Evolutionary conservation across 305 asterid genomes (phyloP), one percentile per base, ranked within the genome.

Genomic region (Striga hermonthica): DNA sequence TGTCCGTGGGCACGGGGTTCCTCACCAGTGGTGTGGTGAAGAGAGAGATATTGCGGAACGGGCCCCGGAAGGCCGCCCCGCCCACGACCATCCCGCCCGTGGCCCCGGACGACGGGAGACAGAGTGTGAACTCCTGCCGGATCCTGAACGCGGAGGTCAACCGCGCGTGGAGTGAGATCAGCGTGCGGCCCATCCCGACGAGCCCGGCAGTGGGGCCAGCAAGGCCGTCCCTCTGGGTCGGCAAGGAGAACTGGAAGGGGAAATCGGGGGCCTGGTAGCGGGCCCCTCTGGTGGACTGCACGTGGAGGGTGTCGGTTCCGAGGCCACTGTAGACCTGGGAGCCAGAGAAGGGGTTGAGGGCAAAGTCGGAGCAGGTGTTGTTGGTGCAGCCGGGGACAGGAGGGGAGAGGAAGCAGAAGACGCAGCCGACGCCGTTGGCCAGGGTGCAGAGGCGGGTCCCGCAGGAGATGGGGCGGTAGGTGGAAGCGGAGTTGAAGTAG

Each of bases 321-420:
- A 82, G 71, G 58, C 84, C 84, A 56, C 61, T 72, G 37, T 82
- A 82, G 2, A 80, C 83, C 54, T 57, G 78, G 3, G 79, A 77
- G 50, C 87, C 84, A 2, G 74, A 37, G 74, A 80, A 79, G 34
- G 87, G 87, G 75, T 80, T 82, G 40, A 71, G 81, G 35, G 87
- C 72, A 9, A 71, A 66, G 37, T 69, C 81, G 0, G 83, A 62
- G 81, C 84, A 82, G 0, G 81, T 80, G 74, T 82, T 72, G 76
- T 75, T 77, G 36, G 80, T 77, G 79, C 84, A 52, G n/a, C 57
- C 36, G 5, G 57, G 57, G 57, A 52, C 57, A 35, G 57, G 57
- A 14, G 57, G 57, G 3, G n/a, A 0, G 0, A 52, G 36, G 57
- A 52, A 52, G 57, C 57, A 52, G 36, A 52, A 52, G 9, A 15